These are phyloP conservation scores for Breynia disticha DNA, from an alignment of 441 rosid genomes.

Conservation along the genomic window DNA sequence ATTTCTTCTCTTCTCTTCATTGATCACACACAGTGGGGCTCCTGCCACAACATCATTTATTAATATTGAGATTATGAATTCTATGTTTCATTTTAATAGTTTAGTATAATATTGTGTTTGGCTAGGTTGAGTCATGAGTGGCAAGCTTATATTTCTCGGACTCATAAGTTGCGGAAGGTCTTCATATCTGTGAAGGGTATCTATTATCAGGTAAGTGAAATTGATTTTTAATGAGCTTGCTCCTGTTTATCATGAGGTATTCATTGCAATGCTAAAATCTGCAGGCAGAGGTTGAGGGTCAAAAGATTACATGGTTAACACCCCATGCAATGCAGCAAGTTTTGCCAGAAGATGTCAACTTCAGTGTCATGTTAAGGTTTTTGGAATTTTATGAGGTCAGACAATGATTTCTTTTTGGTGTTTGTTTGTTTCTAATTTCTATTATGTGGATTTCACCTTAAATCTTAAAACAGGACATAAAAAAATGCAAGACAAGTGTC, in stretches of 20 bases:
- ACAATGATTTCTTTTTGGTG: too few relatives aligned
- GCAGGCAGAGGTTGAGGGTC: conserved; percentile 93
- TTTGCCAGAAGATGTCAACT: conserved; percentile 82
- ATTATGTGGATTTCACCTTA: too few relatives aligned
- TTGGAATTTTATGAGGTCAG: conserved; percentile 88
- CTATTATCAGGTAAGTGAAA: conserved; percentile 64
- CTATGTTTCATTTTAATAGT: too few relatives aligned
- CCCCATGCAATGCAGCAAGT: conserved; percentile 93
- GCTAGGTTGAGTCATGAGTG: conserved; percentile 86
- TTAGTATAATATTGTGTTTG: not conserved
- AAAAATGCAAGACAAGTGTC: too few relatives aligned
- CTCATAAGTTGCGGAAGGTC: conserved; percentile 70
- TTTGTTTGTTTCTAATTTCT: too few relatives aligned
- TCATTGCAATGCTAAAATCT: conserved; percentile 8
- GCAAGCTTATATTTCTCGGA: conserved; percentile 81
- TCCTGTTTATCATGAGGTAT: not conserved
- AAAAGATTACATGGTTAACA: conserved; percentile 85
- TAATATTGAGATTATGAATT: too few relatives aligned
- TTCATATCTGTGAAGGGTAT: conserved; percentile 92
- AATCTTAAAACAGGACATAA: too few relatives aligned
- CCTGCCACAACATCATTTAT: too few relatives aligned
- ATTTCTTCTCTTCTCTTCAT: not conserved
- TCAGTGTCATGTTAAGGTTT: conserved; percentile 65
- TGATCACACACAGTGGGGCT: not conserved
- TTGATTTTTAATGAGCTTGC: not conserved